A percentile compares a stretch with the other conserved stretches of the same genome.
These are phyloP conservation scores for Cystobasidium slooffiae DNA, from an alignment of 1,284 basidiomycete genomes.

Conservation along the genomic window DNA sequence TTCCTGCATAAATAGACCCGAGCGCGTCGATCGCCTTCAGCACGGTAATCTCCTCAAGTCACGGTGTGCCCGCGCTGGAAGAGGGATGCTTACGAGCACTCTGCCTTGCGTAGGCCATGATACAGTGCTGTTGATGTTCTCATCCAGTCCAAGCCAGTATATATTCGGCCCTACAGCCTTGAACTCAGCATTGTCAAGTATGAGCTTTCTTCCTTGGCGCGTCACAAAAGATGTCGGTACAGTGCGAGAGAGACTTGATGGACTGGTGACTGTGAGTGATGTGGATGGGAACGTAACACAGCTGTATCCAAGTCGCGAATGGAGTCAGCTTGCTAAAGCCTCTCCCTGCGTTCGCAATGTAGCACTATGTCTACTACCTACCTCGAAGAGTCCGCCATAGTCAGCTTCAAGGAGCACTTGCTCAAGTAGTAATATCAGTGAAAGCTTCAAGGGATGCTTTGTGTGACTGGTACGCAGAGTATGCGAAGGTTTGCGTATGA, in stretches of 20 bases:
- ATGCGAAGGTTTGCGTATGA: too few relatives aligned
- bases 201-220: constrained; percentile 48
- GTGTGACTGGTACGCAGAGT: too few relatives aligned
- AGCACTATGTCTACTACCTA: too few relatives aligned
- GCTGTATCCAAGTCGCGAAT: not conserved
- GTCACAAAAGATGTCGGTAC: constrained; percentile 46
- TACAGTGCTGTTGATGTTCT: constrained; percentile 54
- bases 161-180: constrained; percentile 53
- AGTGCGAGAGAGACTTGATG: constrained; percentile 28
- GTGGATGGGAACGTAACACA: constrained; percentile 17
- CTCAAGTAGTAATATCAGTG: too few relatives aligned
- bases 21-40: not conserved
- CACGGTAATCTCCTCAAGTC: too few relatives aligned
- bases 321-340: too few relatives aligned
- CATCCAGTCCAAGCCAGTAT: constrained; percentile 53
- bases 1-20: constrained; percentile 45
- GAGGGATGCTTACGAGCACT: constrained; percentile 46
- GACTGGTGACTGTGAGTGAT: constrained; percentile 39
- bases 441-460: too few relatives aligned
- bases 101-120: constrained; percentile 54
- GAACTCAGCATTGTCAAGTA: constrained; percentile 48
- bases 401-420: too few relatives aligned
- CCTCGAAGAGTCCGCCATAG: too few relatives aligned
- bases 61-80: not conserved
- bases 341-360: too few relatives aligned